phyloP scores from a whole-genome alignment of 306 rosid genomes.

The Cucumis hystrix region DNA sequence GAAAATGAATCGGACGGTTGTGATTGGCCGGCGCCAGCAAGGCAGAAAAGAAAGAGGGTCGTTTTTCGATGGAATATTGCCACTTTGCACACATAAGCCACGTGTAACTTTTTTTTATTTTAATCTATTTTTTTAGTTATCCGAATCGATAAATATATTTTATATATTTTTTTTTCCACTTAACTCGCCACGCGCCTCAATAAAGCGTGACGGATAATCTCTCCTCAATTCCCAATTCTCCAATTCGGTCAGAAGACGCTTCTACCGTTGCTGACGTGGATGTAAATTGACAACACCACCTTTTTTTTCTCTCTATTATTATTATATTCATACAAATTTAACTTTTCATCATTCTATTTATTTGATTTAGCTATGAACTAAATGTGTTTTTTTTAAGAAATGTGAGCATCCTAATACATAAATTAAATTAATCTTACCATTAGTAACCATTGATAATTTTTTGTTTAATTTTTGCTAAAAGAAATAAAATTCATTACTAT shows the following conservation, averaged over 20 bases:
- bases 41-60: slow-evolving; percentile 20
- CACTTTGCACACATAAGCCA: slow-evolving; percentile 18
- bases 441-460: no score
- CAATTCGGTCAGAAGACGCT: neutral
- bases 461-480: no score
- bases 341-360: neutral
- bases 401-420: no score
- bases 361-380: no score
- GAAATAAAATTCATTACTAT: no score
- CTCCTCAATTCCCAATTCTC: neutral
- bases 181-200: neutral
- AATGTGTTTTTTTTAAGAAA: no score
- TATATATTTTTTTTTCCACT: neutral
- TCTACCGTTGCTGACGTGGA: neutral
- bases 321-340: neutral
- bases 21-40: slow-evolving; percentile 19
- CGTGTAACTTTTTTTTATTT: slow-evolving; percentile 19
- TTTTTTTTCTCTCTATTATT: neutral
- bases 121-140: slow-evolving; percentile 1
- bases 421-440: no score
- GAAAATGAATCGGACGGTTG: slow-evolving; percentile 9
- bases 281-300: neutral
- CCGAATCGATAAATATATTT: neutral
- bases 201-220: neutral
- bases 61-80: slow-evolving; percentile 19